Evolutionary conservation across 306 rosid genomes (phyloP).

Genomic region (Glycine soja): DNA sequence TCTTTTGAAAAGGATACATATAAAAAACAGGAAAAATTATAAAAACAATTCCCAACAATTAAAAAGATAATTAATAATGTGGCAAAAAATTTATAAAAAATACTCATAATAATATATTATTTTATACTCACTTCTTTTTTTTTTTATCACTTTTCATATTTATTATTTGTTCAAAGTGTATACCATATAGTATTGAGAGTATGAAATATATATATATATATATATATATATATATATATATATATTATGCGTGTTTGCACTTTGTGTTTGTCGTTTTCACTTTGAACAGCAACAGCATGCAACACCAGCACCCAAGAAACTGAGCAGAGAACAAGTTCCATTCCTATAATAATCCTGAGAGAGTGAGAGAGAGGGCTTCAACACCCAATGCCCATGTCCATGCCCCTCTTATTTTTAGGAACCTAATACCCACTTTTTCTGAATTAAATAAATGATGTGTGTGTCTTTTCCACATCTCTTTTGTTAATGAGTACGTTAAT

Average conservation of each 20-base stretch:
- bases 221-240: too few species aligned
- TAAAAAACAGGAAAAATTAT: too few species aligned
- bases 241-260: not conserved
- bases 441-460: slow-evolving; percentile 21
- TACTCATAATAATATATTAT: not conserved
- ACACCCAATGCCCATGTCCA: slow-evolving; percentile 48
- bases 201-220: too few species aligned
- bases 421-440: slow-evolving; percentile 39
- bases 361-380: slow-evolving; percentile 47
- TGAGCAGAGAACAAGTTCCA: slow-evolving; percentile 40
- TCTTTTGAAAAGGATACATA: too few species aligned
- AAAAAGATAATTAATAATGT: not conserved
- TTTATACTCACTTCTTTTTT: too few species aligned
- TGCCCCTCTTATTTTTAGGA: slow-evolving; percentile 47
- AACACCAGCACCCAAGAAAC: slow-evolving; percentile 48
- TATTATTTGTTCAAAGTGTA: not conserved
- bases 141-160: not conserved
- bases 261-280: slow-evolving; percentile 60
- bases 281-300: slow-evolving; percentile 51
- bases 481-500: not conserved
- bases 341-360: slow-evolving; percentile 17
- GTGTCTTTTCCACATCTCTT: not conserved
- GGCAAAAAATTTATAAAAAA: too few species aligned
- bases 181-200: not conserved
- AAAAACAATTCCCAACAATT: not conserved